phyloP scores from a whole-genome alignment of 441 rosid genomes.

The Populus hybrid region DNA sequence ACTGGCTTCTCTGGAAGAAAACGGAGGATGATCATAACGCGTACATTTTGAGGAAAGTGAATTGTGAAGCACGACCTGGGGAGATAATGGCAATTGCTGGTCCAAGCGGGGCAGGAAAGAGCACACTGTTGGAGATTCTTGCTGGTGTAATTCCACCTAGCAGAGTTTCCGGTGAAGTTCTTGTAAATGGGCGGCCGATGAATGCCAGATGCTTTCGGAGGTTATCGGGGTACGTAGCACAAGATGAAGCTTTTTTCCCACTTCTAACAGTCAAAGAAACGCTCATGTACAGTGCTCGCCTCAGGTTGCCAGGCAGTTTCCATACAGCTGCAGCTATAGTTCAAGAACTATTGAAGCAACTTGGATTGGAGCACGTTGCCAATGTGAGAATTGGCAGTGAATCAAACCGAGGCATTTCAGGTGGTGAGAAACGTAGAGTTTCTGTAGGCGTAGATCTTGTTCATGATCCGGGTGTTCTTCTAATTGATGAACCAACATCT shows the following conservation, averaged over 20 bases:
- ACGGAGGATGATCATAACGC: not conserved
- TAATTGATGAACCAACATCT: slow-evolving; percentile 82
- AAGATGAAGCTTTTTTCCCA: slow-evolving; percentile 66
- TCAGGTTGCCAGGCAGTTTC: slow-evolving; percentile 39
- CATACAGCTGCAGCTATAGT: slow-evolving; percentile 32
- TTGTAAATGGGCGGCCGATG: slow-evolving; percentile 52
- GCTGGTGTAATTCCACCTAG: slow-evolving; percentile 66
- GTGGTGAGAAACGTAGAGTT: slow-evolving; percentile 71
- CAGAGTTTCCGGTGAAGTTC: slow-evolving; percentile 45
- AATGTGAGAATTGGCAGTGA: slow-evolving; percentile 44
- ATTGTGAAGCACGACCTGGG: slow-evolving; percentile 29
- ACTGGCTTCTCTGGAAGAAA: slow-evolving; percentile 25
- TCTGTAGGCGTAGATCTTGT: slow-evolving; percentile 73
- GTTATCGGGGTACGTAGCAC: slow-evolving; percentile 67
- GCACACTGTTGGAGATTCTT: slow-evolving; percentile 72
- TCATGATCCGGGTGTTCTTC: slow-evolving; percentile 65
- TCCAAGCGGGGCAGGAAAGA: slow-evolving; percentile 83
- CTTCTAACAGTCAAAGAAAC: slow-evolving; percentile 71
- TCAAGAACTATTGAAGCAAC: slow-evolving; percentile 47
- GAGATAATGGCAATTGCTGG: slow-evolving; percentile 80
- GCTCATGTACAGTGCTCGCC: slow-evolving; percentile 54
- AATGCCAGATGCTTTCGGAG: slow-evolving; percentile 59
- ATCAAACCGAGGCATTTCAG: slow-evolving; percentile 48
- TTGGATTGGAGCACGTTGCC: slow-evolving; percentile 51
- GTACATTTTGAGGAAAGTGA: slow-evolving; percentile 34